phyloP scores from a whole-genome alignment of 495 filamentous ascomycete species.

The Aspergillus carlsbadensis region DNA sequence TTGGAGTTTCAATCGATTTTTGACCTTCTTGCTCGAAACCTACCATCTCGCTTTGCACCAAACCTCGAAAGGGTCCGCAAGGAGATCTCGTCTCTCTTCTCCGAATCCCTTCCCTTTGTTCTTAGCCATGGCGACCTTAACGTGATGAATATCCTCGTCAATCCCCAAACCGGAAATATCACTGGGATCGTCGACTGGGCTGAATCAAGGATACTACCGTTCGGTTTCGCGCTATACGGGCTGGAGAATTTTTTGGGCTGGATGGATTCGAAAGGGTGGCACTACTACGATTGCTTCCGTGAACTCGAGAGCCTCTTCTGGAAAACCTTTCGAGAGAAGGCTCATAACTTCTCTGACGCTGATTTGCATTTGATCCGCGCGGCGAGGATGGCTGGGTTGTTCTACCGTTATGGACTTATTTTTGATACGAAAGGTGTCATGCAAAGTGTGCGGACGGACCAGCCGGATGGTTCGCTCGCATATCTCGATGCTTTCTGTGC shows the following conservation, averaged over 20 bases:
- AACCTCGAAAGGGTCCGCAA: conserved; percentile 15
- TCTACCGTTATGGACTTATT: too few species aligned
- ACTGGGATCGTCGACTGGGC: conserved; percentile 49
- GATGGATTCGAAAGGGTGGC: conserved; percentile 37
- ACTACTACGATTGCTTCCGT: conserved; percentile 26
- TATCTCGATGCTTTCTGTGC: too few species aligned
- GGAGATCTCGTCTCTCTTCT: conserved; percentile 30
- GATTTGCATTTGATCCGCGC: too few species aligned
- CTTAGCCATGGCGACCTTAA: conserved; percentile 49
- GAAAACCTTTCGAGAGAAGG: too few species aligned
- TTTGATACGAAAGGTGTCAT: too few species aligned
- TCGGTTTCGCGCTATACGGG: conserved; percentile 43
- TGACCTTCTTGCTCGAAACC: conserved; percentile 16
- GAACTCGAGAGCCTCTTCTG: conserved; percentile 26
- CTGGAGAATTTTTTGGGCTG: conserved; percentile 40
- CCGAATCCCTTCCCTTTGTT: conserved; percentile 33
- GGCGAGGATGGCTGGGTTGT: too few species aligned
- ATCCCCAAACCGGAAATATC: conserved; percentile 37
- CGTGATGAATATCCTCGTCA: conserved; percentile 44
- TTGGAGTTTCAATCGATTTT: conserved; percentile 18
- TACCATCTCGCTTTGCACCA: conserved; percentile 17
- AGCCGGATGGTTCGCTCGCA: too few species aligned
- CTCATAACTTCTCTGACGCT: too few species aligned
- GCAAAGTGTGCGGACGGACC: too few species aligned
- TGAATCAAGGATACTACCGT: conserved; percentile 42